Evolutionary conservation across 1,284 basidiomycete species (phyloP), one percentile per base, ranked within the genome.

Genomic region (Cryptococcus sp.): DNA sequence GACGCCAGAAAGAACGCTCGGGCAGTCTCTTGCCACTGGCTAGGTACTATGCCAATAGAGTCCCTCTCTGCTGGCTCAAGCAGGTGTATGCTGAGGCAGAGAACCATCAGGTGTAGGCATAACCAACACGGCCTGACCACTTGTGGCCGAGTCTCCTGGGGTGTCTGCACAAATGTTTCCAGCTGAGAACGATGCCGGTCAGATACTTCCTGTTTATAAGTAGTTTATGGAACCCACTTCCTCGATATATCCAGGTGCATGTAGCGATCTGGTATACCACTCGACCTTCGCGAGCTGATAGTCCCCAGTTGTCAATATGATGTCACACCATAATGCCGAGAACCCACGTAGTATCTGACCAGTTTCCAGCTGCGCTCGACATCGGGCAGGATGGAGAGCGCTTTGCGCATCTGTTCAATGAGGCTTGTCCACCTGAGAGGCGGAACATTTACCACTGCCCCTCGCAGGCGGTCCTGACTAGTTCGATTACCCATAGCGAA

Each of bases 1-100:
- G 53, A 51, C 5, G 58, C 53, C 13, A 55, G 23, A 35, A 51
- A 60, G 6, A 52, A 46, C 3, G 47, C 52, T 38, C 41, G 20
- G 19, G 58, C 58, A 22, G 47, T 50, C 15, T 43, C 58, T 42
- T 60, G 53, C 58, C 56, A 58, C n/a, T 58, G 56, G 19, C 54
- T 52, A 35, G 30, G 35, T 16, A 22, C 17, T 19, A 58, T 41
- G 6, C 56, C 56, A 7, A 58, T 22, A 4, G n/a, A 23, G n/a
- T 58, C 41, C n/a, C 56, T 20, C 45, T 58, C 56, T n/a, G 22
- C 19, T 16, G 25, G 35, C 16, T 47, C 56, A 16, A 58, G 45
- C 16, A 58, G 43, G 19, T 58, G 56, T 15, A 42, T 40, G 20
- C 51, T 25, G 16, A 58, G 56, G n/a, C 56, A 58, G 10, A 58